Conservation (phyloP, 805 yeast species). For the Kuraishia capsulata region DNA sequence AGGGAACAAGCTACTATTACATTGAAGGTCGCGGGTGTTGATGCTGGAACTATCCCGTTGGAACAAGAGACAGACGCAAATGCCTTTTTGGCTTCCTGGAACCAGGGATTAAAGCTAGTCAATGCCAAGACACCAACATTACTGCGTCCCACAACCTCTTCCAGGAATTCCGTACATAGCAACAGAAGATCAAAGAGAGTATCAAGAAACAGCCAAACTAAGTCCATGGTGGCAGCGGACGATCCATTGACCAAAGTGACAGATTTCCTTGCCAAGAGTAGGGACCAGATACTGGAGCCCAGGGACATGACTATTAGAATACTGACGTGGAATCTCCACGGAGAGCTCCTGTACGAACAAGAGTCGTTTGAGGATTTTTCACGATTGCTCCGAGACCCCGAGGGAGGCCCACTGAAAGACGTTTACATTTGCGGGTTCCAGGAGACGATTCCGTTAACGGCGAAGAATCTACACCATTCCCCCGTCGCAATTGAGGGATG, state of each 20-base stretch:
- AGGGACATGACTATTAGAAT: conserved; percentile 10
- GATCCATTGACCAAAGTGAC: conserved; percentile 3
- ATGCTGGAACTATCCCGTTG: not conserved
- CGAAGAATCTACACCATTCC: conserved; percentile 19
- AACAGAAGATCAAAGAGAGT: not conserved
- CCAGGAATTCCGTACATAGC: not conserved
- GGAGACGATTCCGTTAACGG: conserved; percentile 32
- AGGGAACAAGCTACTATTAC: not conserved
- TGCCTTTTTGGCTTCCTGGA: conserved; percentile 2
- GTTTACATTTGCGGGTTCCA: conserved; percentile 30
- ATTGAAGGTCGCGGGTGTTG: not conserved
- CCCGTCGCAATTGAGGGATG: conserved; percentile 17
- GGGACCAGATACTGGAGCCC: not conserved
- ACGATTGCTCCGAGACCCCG: conserved; percentile 6
- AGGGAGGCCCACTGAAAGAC: conserved; percentile 8
- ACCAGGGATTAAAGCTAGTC: not conserved
- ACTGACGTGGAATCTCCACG: conserved; percentile 22
- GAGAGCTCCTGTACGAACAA: conserved; percentile 8
- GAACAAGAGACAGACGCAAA: not conserved
- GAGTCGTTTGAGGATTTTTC: conserved; percentile 7
- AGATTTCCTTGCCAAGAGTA: not conserved
- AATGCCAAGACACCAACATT: no score
- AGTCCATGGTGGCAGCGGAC: not conserved
- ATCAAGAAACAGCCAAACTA: not conserved
- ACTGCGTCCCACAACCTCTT: no score